Conservation (phyloP, 805 yeast genomes). For the Candida endomychidarum region DNA sequence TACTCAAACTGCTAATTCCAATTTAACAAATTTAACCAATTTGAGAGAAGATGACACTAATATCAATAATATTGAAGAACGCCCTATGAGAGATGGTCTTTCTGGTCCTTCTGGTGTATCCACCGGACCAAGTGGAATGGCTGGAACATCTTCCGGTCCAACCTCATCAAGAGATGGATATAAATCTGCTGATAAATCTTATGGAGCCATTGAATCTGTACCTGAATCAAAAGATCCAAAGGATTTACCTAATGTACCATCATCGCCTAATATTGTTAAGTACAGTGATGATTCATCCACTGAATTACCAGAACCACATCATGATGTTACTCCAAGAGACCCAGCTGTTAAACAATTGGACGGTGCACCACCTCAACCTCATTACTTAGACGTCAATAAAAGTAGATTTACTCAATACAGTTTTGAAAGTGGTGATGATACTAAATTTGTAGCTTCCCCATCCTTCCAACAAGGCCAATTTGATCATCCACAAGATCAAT, state of each 20-base stretch:
- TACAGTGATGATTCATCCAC: conserved; percentile 24
- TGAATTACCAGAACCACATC: conserved; percentile 6
- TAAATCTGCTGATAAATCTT: no score
- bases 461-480: conserved; percentile 15
- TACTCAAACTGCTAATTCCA: conserved; percentile 16
- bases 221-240: not conserved
- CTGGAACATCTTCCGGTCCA: no score
- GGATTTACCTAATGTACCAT: conserved; percentile 14
- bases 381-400: conserved; percentile 13
- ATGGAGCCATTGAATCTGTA: not conserved
- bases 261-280: conserved; percentile 34
- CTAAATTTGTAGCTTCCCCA: conserved; percentile 31
- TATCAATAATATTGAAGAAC: conserved; percentile 8
- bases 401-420: conserved; percentile 27
- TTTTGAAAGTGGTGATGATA: conserved; percentile 43
- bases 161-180: no score
- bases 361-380: conserved; percentile 12
- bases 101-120: no score
- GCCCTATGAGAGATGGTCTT: not conserved
- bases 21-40: conserved; percentile 20
- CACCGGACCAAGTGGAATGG: no score
- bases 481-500: conserved; percentile 10
- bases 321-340: conserved; percentile 15
- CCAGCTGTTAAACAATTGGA: not conserved
- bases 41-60: conserved; percentile 12